These are phyloP conservation scores for Rubus idaeus DNA, from an alignment of 306 rosid species.

Conservation along the genomic window DNA sequence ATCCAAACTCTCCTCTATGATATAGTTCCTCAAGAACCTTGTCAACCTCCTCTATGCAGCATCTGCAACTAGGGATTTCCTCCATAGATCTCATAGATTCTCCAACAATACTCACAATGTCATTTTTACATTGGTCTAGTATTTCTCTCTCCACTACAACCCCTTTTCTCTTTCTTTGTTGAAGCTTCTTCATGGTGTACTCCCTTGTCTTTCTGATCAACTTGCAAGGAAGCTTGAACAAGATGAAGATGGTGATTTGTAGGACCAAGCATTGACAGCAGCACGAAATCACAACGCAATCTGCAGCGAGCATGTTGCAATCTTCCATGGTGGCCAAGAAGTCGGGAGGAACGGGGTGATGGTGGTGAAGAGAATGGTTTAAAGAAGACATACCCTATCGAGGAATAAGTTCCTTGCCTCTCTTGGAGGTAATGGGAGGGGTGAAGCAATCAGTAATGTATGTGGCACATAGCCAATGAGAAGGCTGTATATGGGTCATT, in stretches of 20 bases:
- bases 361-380: slow-evolving; percentile 26
- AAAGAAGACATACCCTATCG: slow-evolving; percentile 36
- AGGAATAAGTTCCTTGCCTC: slow-evolving; percentile 47
- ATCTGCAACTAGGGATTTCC: slow-evolving; percentile 21
- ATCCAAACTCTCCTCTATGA: slow-evolving; percentile 66
- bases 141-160: slow-evolving; percentile 31
- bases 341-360: slow-evolving; percentile 17
- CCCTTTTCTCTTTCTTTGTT: slow-evolving; percentile 32
- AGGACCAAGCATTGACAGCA: slow-evolving; percentile 86
- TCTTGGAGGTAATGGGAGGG: slow-evolving; percentile 32
- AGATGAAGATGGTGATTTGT: slow-evolving; percentile 53
- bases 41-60: slow-evolving; percentile 77
- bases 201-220: slow-evolving; percentile 51
- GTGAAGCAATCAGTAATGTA: slow-evolving; percentile 50
- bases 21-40: slow-evolving; percentile 62
- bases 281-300: slow-evolving; percentile 74
- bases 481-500: neutral
- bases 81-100: slow-evolving; percentile 32
- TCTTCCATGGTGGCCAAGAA: slow-evolving; percentile 62
- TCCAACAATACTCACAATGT: slow-evolving; percentile 35
- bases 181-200: slow-evolving; percentile 51
- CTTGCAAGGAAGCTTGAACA: slow-evolving; percentile 67
- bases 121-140: slow-evolving; percentile 26
- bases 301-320: slow-evolving; percentile 51
- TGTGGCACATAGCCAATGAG: slow-evolving; percentile 31